Base-by-base conservation (phyloP, 2,329 filamentous ascomycete species). In the Paracorniculantispora psalliotae region DNA sequence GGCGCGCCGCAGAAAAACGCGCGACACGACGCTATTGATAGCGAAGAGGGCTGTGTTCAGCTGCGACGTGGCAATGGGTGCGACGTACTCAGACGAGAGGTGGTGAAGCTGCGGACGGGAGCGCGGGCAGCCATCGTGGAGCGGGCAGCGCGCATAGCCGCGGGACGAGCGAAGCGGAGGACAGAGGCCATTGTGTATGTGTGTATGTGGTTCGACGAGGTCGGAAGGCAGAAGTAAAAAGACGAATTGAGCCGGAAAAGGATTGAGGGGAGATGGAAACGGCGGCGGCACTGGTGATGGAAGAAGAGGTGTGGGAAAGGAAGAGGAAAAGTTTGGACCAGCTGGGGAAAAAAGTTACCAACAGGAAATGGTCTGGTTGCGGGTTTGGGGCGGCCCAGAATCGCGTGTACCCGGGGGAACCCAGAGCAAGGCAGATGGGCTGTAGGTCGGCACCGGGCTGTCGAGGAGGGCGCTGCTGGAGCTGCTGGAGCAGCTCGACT, bases 111-210 rank as follows among this genome's bases (percentile, higher is more conserved):
- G 57, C 72, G 69, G 62, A 67, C 65, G 47, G 74, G 81, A 78
- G 66, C 73, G 66, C 66, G 81, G 77, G 44, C 44, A 41, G 26
- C 26, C 50, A 59, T 59, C n/a, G 50, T 50, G 66, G 67, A 76
- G 68, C 67, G 78, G 67, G 66, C 64, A 25, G 71, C 49, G 61
- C 68, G 70, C 61, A 79, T 67, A 52, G 72, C 72, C 63, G 76
- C 73, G 62, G 81, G 78, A 63, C 80, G 76, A 62, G 77, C 76
- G 63, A 75, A 74, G 72, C 79, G 75, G 63, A 83, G 71, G 70
- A 87, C 81, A 75, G 84, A 86, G 65, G 84, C 82, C 83, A 85
- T 85, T 73, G 69, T 74, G 69, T 61, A 28, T 61, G 60, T 30
- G 49, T 65, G 23, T 44, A 52, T 28, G 35, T 30, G 13, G 33